Percentiles rank a stretch among this genome's conserved stretches.
Conservation (phyloP, 371 early-diverging fungal species). For the Batrachochytrium dendrobatidis region DNA sequence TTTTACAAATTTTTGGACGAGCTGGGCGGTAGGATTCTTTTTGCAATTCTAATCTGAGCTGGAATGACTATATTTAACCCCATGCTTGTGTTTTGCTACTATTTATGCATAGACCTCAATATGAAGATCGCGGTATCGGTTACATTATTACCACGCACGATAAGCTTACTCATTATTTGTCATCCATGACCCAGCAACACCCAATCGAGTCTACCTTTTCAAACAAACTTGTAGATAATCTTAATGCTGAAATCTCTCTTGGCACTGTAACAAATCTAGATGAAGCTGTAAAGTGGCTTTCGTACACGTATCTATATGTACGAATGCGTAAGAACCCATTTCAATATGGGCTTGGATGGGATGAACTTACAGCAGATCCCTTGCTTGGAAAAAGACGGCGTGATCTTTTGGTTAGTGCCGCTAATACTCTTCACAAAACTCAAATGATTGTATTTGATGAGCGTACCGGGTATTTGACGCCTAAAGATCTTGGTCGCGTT, state of each 20-base stretch:
- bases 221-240: slow-evolving; percentile 77
- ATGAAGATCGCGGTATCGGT: slow-evolving; percentile 86
- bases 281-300: slow-evolving; percentile 95
- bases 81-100: slow-evolving; percentile 25
- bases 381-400: slow-evolving; percentile 63
- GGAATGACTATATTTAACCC: background rate
- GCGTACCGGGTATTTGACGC: slow-evolving; percentile 67
- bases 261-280: slow-evolving; percentile 89
- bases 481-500: slow-evolving; percentile 90
- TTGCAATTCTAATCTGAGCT: background rate
- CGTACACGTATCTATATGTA: slow-evolving; percentile 95
- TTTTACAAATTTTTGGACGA: slow-evolving; percentile 99
- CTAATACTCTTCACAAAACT: slow-evolving; percentile 62
- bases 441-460: slow-evolving; percentile 92
- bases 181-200: slow-evolving; percentile 90
- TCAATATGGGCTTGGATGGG: slow-evolving; percentile 79
- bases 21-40: slow-evolving; percentile 71
- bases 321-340: slow-evolving; percentile 94
- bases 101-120: slow-evolving; percentile 46
- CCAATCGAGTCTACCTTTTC: slow-evolving; percentile 96
- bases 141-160: slow-evolving; percentile 88
- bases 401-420: slow-evolving; percentile 69
- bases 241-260: slow-evolving; percentile 96
- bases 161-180: slow-evolving; percentile 86
- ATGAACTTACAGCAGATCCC: slow-evolving; percentile 71